phyloP scores from a whole-genome alignment of 345 rosid genomes.

The Lenwebbia sp. region DNA sequence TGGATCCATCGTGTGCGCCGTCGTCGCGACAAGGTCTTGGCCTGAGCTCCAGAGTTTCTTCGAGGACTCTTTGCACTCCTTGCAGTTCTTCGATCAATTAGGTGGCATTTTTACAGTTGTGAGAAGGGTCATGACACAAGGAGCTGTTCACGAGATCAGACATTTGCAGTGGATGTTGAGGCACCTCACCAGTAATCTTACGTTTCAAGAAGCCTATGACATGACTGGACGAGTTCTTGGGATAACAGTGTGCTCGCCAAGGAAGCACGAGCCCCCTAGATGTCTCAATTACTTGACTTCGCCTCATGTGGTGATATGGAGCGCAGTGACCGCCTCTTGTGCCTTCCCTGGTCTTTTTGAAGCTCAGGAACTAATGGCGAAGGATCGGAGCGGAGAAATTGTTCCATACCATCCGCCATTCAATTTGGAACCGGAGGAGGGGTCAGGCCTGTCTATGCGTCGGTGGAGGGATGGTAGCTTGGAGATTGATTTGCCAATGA shows the following conservation, averaged over 20 bases:
- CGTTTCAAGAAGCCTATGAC: conserved; percentile 97
- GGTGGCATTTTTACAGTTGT: conserved; percentile 84
- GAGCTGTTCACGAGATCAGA: conserved; percentile 89
- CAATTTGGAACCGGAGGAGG: conserved; percentile 71
- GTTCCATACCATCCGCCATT: conserved; percentile 98
- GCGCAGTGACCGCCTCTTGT: conserved; percentile 96
- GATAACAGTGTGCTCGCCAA: conserved; percentile 93
- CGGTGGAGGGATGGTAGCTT: conserved; percentile 99
- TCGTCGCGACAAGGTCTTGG: conserved; percentile 91
- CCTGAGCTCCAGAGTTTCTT: conserved; percentile 92
- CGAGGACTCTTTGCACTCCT: conserved; percentile 65
- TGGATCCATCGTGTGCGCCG: conserved; percentile 85
- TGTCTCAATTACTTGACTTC: conserved; percentile 97
- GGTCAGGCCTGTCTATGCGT: conserved; percentile 47
- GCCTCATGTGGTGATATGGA: conserved; percentile 98
- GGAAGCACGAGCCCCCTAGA: conserved; percentile 99
- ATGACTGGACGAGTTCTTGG: conserved; percentile 92
- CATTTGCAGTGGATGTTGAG: conserved; percentile 88
- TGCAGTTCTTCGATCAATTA: conserved; percentile 89
- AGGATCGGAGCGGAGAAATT: conserved; percentile 86
- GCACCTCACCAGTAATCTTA: conserved; percentile 82
- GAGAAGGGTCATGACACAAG: conserved; percentile 74
- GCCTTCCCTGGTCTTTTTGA: conserved; percentile 98
- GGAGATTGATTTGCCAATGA: conserved; percentile 97
- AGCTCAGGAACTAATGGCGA: conserved; percentile 98